These are phyloP conservation scores for Corylus avellana DNA, from an alignment of 306 rosid genomes.

Conservation along the genomic window DNA sequence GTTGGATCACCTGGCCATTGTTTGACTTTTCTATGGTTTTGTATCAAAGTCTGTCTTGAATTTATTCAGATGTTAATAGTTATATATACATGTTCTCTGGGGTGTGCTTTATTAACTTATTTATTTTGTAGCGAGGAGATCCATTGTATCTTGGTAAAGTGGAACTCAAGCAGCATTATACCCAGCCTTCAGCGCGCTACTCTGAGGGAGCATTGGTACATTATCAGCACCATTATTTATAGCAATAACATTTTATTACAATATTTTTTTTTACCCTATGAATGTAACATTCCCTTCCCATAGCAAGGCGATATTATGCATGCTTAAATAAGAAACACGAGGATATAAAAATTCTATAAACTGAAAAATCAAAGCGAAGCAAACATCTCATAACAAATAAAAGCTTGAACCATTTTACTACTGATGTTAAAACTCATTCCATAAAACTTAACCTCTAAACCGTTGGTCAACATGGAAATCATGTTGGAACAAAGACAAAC, in stretches of 20 bases:
- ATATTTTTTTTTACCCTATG: too few relatives aligned
- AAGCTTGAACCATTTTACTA: too few relatives aligned
- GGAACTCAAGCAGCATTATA: constrained; percentile 67
- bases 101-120: constrained; percentile 28
- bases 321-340: too few relatives aligned
- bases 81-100: constrained; percentile 1
- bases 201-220: constrained; percentile 86
- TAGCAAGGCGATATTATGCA: too few relatives aligned
- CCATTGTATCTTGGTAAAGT: constrained; percentile 49
- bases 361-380: too few relatives aligned
- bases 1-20: background rate
- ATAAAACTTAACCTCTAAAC: too few relatives aligned
- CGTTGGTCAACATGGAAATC: too few relatives aligned
- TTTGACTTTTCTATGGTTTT: background rate
- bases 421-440: too few relatives aligned
- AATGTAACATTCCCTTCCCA: too few relatives aligned
- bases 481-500: too few relatives aligned
- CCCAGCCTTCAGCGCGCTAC: constrained; percentile 88
- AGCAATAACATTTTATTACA: constrained; percentile 12
- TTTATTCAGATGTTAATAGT: constrained; percentile 15
- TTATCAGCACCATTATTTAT: constrained; percentile 5
- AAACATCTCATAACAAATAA: too few relatives aligned
- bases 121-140: constrained; percentile 65
- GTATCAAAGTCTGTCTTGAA: background rate
- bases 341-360: too few relatives aligned